phyloP scores from a whole-genome alignment of 208 protist genomes.

The Trypanosomatidae sp. region DNA sequence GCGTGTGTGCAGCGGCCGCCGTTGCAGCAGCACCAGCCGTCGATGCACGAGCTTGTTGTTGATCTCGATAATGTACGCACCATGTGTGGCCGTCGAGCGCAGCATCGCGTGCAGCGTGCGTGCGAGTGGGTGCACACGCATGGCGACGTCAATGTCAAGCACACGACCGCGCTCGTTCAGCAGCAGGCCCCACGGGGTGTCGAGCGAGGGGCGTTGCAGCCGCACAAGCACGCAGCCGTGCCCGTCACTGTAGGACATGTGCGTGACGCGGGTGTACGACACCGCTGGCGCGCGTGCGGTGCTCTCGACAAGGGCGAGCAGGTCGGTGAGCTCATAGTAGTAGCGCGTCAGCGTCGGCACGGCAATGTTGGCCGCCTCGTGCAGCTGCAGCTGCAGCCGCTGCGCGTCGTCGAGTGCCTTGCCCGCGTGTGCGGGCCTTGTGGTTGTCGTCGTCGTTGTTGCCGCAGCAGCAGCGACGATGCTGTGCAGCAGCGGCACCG shows the following conservation, averaged over 20 bases:
- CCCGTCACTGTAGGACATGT: constrained; percentile 10
- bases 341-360: constrained; percentile 24
- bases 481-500: constrained; percentile 24
- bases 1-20: constrained; percentile 1
- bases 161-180: constrained; percentile 46
- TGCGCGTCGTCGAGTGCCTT: neutral
- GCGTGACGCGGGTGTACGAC: constrained; percentile 23
- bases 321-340: constrained; percentile 62
- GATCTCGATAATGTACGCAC: constrained; percentile 23
- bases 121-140: constrained; percentile 27
- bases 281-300: constrained; percentile 14
- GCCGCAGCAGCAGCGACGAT: constrained; percentile 3
- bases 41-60: too few species aligned
- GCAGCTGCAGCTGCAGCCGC: constrained; percentile 2
- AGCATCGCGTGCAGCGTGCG: constrained; percentile 35
- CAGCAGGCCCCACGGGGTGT: constrained; percentile 45
- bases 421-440: neutral
- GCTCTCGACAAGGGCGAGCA: constrained; percentile 20
- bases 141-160: constrained; percentile 41
- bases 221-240: constrained; percentile 14
- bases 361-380: constrained; percentile 6
- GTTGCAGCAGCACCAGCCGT: neutral
- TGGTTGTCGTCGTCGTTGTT: neutral
- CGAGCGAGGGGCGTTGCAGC: constrained; percentile 16
- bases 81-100: constrained; percentile 11